Evolutionary conservation across 73 alveolate genomes (phyloP).

Genomic region (Paramecium bursaria): DNA sequence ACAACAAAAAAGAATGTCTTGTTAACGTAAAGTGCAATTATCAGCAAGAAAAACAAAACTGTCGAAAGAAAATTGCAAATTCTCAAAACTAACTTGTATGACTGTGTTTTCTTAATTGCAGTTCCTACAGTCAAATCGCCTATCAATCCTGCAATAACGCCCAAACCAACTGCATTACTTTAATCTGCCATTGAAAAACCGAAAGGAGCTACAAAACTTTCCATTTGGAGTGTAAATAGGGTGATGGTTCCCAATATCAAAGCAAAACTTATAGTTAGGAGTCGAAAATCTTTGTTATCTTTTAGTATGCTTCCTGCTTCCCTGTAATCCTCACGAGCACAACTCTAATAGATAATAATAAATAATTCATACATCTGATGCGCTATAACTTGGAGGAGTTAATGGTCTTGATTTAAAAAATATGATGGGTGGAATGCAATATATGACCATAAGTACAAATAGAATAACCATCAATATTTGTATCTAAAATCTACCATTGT

Average conservation of each 20-base stretch:
- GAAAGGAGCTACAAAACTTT: conserved; percentile 24
- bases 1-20: conserved; percentile 37
- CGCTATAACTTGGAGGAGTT: conserved; percentile 58
- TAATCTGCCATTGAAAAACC: conserved; percentile 5
- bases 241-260: conserved; percentile 54
- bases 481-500: conserved; percentile 12
- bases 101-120: conserved; percentile 35
- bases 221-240: conserved; percentile 43
- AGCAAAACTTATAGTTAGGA: conserved; percentile 50
- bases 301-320: conserved; percentile 17
- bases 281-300: conserved; percentile 6
- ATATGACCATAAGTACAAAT: conserved; percentile 25
- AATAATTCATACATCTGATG: conserved; percentile 34
- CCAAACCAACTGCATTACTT: conserved; percentile 21
- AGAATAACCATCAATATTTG: conserved; percentile 27
- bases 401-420: conserved; percentile 27
- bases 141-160: conserved; percentile 51
- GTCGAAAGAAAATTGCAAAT: conserved; percentile 19
- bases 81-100: conserved; percentile 39
- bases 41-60: conserved; percentile 1
- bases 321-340: conserved; percentile 43
- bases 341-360: conserved; percentile 3
- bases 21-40: conserved; percentile 14
- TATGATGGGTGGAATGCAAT: conserved; percentile 20
- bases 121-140: conserved; percentile 61